Evolutionary conservation across 768 basidiomycete species (phyloP), one percentile per base, ranked within the genome.

Genomic region (Suillus sp.): DNA sequence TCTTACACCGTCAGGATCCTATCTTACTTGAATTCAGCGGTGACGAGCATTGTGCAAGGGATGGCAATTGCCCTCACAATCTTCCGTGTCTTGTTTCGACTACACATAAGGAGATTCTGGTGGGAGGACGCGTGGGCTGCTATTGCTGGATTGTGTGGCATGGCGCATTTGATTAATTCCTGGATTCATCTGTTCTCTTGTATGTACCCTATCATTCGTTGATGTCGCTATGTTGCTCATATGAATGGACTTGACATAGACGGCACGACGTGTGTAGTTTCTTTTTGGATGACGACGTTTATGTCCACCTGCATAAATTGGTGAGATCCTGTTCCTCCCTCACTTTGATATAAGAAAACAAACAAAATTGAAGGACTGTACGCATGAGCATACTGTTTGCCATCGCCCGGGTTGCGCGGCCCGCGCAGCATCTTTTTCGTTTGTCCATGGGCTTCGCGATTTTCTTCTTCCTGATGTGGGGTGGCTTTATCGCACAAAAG

Each of bases 101-200:
- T 67, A 51, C 51, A 64, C 30, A 68, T 67, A 20, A 61, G 60
- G 53, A 68, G 69, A 13, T 64, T 76, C 27, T 71, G 74, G 74
- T 74, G 69, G 73, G 74, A 74, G 42, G 73, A 74, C 38, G 62
- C 75, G 14, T 74, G 67, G 65, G 73, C 71, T 7, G 59, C 66
- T 38, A 48, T 72, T 22, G 55, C 72, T 13, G 64, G 72, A 18
- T 1, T 64, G 32, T 64, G 65, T 34, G 63, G 70, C 37, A 38
- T 43, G 0, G 42, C 62, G 45, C 65, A 68, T 50, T 38, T 67
- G 60, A 64, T 66, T 14, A 9, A 50, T 30, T 64, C 70, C 10
- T 65, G 68, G 61, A 13, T 32, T 1, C 65, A 62, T n/a, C 11
- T 48, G 9, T 62, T 63, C 35, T 62, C 62, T 53, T 40, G 67